A percentile compares a stretch with the other conserved stretches of the same genome.
phyloP scores from a whole-genome alignment of 192 early-diverging fungal species.

The Umbelopsis isabellina region DNA sequence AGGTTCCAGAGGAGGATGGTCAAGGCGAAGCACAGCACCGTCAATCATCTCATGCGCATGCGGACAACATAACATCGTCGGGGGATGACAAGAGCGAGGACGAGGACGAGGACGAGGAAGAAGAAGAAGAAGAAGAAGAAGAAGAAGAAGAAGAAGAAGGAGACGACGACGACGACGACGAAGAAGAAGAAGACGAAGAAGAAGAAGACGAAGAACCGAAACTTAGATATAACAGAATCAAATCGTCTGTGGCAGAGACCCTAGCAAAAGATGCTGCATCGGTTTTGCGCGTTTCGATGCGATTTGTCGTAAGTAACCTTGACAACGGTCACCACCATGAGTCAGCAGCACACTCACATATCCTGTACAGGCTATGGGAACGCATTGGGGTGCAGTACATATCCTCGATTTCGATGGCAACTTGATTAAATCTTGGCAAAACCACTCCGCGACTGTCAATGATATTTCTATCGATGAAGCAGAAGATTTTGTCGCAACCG shows the following conservation, averaged over 20 bases:
- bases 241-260: slow-evolving; percentile 70
- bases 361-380: slow-evolving; percentile 72
- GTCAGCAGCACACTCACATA: neutral
- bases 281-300: slow-evolving; percentile 75
- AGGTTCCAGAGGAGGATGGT: neutral
- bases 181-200: too few species aligned
- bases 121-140: neutral
- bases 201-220: slow-evolving; percentile 92
- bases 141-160: slow-evolving; percentile 35
- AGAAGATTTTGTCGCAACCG: slow-evolving; percentile 91
- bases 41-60: neutral
- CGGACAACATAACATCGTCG: neutral
- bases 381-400: slow-evolving; percentile 88
- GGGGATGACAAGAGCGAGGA: neutral
- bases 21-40: neutral
- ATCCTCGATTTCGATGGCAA: slow-evolving; percentile 94
- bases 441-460: slow-evolving; percentile 87
- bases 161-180: slow-evolving; percentile 44
- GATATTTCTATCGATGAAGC: slow-evolving; percentile 82
- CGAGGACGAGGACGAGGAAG: neutral
- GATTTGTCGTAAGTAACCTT: slow-evolving; percentile 72
- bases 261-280: slow-evolving; percentile 88
- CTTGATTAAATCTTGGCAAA: slow-evolving; percentile 80
- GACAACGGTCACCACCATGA: neutral
- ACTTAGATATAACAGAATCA: slow-evolving; percentile 87